These are phyloP conservation scores for Hypomontagnella submonticulosa DNA, from an alignment of 495 filamentous ascomycete genomes.

Conservation along the genomic window DNA sequence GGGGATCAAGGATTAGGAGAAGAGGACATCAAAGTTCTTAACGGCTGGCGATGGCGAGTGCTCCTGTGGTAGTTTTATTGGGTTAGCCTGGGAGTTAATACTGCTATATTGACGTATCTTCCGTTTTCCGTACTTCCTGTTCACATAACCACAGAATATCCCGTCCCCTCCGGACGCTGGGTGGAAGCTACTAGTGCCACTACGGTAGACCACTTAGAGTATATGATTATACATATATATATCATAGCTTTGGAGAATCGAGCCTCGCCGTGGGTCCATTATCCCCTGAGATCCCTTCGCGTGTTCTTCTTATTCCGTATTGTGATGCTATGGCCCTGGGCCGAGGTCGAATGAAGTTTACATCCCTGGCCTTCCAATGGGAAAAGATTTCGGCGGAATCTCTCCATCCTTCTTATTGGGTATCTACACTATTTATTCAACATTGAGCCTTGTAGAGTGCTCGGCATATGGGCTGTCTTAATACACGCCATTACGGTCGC, in stretches of 20 bases:
- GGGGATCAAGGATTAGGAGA: constrained; percentile 53
- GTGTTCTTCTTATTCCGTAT: not conserved
- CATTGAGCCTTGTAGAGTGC: constrained; percentile 8
- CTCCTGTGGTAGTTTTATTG: constrained; percentile 58
- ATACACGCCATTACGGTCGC: constrained; percentile 44
- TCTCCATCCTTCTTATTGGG: constrained; percentile 10
- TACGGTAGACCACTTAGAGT: not conserved
- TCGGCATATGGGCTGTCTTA: constrained; percentile 14
- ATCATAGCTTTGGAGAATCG: not conserved
- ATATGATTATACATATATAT: not conserved
- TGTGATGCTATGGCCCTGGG: too few species aligned
- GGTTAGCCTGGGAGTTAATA: too few species aligned
- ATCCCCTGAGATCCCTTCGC: not conserved
- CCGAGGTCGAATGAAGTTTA: too few species aligned
- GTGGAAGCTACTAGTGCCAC: not conserved
- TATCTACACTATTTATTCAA: constrained; percentile 20
- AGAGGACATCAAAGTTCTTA: constrained; percentile 54
- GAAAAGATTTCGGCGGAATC: not conserved
- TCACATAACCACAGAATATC: not conserved
- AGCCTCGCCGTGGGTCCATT: not conserved
- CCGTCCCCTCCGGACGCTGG: too few species aligned
- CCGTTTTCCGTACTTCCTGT: not conserved
- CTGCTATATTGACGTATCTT: not conserved
- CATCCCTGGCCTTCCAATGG: too few species aligned
- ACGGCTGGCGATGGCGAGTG: constrained; percentile 60